Evolutionary conservation across 2,329 filamentous ascomycete species (phyloP).

Genomic region (Thelonectria rubi): DNA sequence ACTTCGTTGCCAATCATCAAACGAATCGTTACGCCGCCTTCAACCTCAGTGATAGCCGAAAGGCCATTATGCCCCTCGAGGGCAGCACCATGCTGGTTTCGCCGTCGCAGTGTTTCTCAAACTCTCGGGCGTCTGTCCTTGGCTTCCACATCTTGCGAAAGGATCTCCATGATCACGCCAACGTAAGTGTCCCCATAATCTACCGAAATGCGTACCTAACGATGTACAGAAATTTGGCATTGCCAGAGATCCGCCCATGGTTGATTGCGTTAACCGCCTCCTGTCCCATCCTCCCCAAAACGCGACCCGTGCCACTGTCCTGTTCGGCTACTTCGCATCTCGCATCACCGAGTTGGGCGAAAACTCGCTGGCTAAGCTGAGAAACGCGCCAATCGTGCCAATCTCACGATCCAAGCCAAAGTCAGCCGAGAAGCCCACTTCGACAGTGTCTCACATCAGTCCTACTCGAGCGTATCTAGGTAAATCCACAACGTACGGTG

Average conservation of each 20-base stretch:
- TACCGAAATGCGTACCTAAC: conserved; percentile 19
- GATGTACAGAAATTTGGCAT: conserved; percentile 78
- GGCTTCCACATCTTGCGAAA: conserved; percentile 81
- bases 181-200: conserved; percentile 46
- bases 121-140: conserved; percentile 77
- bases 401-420: conserved; percentile 54
- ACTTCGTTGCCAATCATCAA: conserved; percentile 84
- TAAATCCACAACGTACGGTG: conserved; percentile 72
- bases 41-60: conserved; percentile 63
- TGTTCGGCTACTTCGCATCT: conserved; percentile 86
- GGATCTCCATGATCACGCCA: conserved; percentile 82
- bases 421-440: conserved; percentile 53
- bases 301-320: conserved; percentile 69
- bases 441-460: conserved; percentile 55
- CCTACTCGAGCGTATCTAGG: conserved; percentile 86
- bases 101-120: conserved; percentile 83
- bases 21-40: conserved; percentile 77
- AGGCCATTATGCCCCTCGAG: conserved; percentile 77
- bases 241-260: conserved; percentile 79
- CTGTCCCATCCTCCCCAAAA: conserved; percentile 76
- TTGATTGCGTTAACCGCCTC: conserved; percentile 77
- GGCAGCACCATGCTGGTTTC: conserved; percentile 73
- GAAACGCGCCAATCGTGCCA: conserved; percentile 76
- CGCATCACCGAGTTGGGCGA: conserved; percentile 78
- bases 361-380: conserved; percentile 67